Conservation (phyloP, 2,329 filamentous ascomycete species). For the Neoascochyta sp. region DNA sequence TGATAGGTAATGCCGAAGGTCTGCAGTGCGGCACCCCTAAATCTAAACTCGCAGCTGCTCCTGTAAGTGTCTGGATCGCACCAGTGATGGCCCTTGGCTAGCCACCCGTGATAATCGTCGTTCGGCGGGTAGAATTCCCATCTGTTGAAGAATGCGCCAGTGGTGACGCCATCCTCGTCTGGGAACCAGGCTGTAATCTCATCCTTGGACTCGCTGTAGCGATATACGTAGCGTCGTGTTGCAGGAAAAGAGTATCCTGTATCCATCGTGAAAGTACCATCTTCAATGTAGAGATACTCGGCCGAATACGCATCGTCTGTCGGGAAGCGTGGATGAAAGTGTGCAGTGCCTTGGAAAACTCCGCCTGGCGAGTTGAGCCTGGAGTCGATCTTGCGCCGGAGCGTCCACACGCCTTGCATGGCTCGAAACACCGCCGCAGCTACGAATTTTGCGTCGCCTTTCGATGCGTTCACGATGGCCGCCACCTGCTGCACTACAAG, state of each 20-base stretch:
- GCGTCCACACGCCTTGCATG: slow-evolving; percentile 66
- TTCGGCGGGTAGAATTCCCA: slow-evolving; percentile 55
- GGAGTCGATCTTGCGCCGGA: slow-evolving; percentile 57
- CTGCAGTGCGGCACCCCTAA: slow-evolving; percentile 21
- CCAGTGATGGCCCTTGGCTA: slow-evolving; percentile 64
- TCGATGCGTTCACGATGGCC: slow-evolving; percentile 41
- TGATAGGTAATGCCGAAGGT: slow-evolving; percentile 53
- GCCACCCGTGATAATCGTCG: slow-evolving; percentile 50
- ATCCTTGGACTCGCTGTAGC: slow-evolving; percentile 61
- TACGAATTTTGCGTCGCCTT: slow-evolving; percentile 52
- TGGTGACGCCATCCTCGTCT: slow-evolving; percentile 64
- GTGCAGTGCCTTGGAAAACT: slow-evolving; percentile 60
- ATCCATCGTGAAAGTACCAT: slow-evolving; percentile 61
- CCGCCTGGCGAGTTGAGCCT: slow-evolving; percentile 60
- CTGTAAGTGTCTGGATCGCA: slow-evolving; percentile 71
- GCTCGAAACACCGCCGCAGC: slow-evolving; percentile 66
- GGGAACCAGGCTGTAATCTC: slow-evolving; percentile 70
- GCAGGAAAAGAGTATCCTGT: slow-evolving; percentile 58
- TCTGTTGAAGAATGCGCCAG: slow-evolving; percentile 73
- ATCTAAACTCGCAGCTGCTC: slow-evolving; percentile 65
- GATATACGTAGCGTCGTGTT: slow-evolving; percentile 66
- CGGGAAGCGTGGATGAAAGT: slow-evolving; percentile 60
- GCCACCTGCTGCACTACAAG: slow-evolving; percentile 47
- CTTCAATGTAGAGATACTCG: slow-evolving; percentile 65
- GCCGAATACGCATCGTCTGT: slow-evolving; percentile 44